A percentile compares a stretch with the other conserved stretches of the same genome.
These are phyloP conservation scores for Telfairia occidentalis DNA, from an alignment of 331 rosid species.

Conservation along the genomic window DNA sequence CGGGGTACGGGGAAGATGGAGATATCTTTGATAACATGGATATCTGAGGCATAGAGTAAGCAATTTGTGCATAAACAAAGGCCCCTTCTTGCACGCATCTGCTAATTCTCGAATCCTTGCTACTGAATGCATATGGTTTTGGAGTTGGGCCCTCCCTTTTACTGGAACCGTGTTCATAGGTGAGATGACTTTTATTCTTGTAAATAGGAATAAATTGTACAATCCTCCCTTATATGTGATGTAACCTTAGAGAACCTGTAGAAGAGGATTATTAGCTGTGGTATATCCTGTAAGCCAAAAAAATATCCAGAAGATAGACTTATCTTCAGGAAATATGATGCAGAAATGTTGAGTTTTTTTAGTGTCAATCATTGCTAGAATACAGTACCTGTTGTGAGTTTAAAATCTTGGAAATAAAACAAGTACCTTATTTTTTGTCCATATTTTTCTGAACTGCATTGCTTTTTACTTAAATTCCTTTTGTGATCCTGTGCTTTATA, in stretches of 20 bases:
- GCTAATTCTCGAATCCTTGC: not conserved
- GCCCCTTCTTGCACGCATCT: not conserved
- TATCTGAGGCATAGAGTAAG: slow-evolving; percentile 30
- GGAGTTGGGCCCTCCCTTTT: not conserved
- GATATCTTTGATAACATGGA: slow-evolving; percentile 83
- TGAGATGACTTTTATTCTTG: not conserved
- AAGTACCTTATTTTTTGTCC: not conserved
- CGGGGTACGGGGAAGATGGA: slow-evolving; percentile 45
- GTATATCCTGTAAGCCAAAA: not conserved
- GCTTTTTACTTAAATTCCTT: not conserved
- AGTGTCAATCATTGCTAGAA: not conserved
- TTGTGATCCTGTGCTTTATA: not conserved
- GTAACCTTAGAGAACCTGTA: not conserved
- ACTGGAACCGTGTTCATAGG: not conserved
- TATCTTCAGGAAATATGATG: not conserved
- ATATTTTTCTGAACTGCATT: too few relatives aligned
- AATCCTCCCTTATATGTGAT: not conserved
- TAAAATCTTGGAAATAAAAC: too few relatives aligned
- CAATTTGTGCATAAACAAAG: slow-evolving; percentile 10
- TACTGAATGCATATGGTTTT: not conserved
- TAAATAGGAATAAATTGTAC: slow-evolving; percentile 9
- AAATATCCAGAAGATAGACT: not conserved
- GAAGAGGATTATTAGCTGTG: not conserved
- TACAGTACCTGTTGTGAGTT: not conserved
- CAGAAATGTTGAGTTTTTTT: not conserved